Conservation (phyloP, 371 early-diverging fungal species). For the Phascolomyces articulosus region DNA sequence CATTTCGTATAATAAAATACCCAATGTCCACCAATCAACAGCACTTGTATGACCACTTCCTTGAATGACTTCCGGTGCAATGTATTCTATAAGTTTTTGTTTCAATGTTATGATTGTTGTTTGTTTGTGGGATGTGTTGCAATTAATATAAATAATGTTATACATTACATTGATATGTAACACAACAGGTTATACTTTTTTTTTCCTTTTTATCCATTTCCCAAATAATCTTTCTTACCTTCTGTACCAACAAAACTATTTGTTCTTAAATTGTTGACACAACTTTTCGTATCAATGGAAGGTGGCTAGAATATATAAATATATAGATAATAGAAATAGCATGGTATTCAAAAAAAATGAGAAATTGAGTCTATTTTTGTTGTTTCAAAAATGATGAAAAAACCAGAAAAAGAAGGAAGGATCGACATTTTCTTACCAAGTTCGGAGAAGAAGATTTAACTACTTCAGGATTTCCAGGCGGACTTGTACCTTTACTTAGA, state of each 20-base stretch:
- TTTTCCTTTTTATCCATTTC: too few relatives aligned
- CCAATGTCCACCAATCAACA: constrained; percentile 99
- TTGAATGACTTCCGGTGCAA: constrained; percentile 94
- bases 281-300: constrained; percentile 84
- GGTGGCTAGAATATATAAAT: constrained; percentile 55
- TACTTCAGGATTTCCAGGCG: constrained; percentile 77
- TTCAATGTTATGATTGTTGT: too few relatives aligned
- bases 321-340: too few relatives aligned
- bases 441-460: constrained; percentile 65
- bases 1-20: constrained; percentile 97
- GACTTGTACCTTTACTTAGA: constrained; percentile 86
- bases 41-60: constrained; percentile 92
- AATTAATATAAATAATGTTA: constrained; percentile 72
- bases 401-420: constrained; percentile 3
- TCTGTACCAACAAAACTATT: constrained; percentile 98
- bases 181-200: background rate
- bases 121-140: too few relatives aligned
- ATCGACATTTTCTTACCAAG: constrained; percentile 30
- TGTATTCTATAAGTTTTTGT: constrained; percentile 81
- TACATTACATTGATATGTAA: constrained; percentile 73
- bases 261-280: constrained; percentile 84
- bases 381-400: too few relatives aligned
- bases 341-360: too few relatives aligned
- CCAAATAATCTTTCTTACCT: constrained; percentile 48
- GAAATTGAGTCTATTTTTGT: too few relatives aligned